Base-by-base conservation (phyloP, 148 eudicot genomes). In the Pharnaceum exiguum region DNA sequence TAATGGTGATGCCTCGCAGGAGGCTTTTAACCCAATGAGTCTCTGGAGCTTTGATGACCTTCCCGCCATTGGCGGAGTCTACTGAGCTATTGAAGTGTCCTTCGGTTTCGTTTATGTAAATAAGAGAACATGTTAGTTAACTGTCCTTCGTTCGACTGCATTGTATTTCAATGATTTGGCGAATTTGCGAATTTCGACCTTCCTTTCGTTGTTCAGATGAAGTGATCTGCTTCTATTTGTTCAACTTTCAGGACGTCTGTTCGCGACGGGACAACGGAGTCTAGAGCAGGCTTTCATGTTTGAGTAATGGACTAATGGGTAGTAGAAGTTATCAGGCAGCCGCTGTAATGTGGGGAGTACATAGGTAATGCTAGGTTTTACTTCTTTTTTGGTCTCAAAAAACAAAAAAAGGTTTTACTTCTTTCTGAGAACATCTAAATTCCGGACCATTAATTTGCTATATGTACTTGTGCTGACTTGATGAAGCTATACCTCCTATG, bases 31-130 rank as follows among this genome's bases (percentile, higher is more conserved):
- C 48, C 63, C 72, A 7, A 60, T 81, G 61, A 67, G 77, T 48
- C 76, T 83, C 19, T 93, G 99, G 99, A 64, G 73, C 70, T 83
- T 83, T 8, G 86, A 75, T 55, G 99, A 88, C 29, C 60, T 83
- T 36, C 63, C 77, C 26, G 30, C 76, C 10, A 31, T 77, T 47
- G 79, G 53, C 23, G 78, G 81, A 55, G 63, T 46, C 51, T 81
- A 45, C 76, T 88, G 65, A 88, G 66, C 74, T 45, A 42, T 52
- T 70, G 51, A 25, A 7, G 23, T 5, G 36, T 23, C 23, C 47
- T 50, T 46, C 33, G 51, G 49, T 50, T 48, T 59, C 37, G 24
- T 55, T 57, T 67, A 37, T 83, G 89, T 83, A 79, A 74, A 77
- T 78, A 85, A 8, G 70, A 47, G 59, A 68, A 32, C 74, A 67